phyloP scores from a whole-genome alignment of 1,284 basidiomycete species.

The Trichosporon coremiiforme region DNA sequence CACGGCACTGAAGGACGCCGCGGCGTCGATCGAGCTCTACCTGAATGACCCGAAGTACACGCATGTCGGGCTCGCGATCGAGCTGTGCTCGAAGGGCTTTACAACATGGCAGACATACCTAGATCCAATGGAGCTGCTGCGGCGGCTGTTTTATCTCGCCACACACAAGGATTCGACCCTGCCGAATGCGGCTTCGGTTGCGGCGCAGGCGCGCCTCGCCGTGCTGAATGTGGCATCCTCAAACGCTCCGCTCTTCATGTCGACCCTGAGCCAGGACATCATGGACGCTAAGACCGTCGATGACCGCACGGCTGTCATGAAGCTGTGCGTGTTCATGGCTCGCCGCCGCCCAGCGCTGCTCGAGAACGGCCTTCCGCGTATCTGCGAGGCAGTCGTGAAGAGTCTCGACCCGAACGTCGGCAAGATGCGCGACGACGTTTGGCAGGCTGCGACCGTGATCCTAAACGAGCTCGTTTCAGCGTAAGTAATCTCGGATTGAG shows the following conservation, averaged over 20 bases:
- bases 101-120: conserved; percentile 92
- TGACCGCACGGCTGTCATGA: conserved; percentile 84
- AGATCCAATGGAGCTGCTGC: conserved; percentile 85
- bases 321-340: conserved; percentile 90
- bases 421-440: conserved; percentile 78
- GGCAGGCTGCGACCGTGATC: conserved; percentile 91
- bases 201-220: conserved; percentile 68
- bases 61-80: conserved; percentile 76
- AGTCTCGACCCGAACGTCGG: conserved; percentile 90
- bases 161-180: conserved; percentile 69
- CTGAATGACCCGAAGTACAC: conserved; percentile 69
- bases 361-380: conserved; percentile 78
- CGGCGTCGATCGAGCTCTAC: conserved; percentile 75
- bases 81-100: conserved; percentile 86
- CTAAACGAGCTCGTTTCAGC: conserved; percentile 84
- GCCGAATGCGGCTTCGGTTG: conserved; percentile 34
- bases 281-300: conserved; percentile 75
- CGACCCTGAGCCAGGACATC: conserved; percentile 88
- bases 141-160: conserved; percentile 79
- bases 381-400: conserved; percentile 95
- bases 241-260: conserved; percentile 91
- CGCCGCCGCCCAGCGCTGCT: conserved; percentile 87
- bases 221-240: conserved; percentile 80
- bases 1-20: conserved; percentile 65
- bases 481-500: conserved; percentile 61